phyloP scores from a whole-genome alignment of 768 basidiomycete species.

The Agaricus subrufescens region DNA sequence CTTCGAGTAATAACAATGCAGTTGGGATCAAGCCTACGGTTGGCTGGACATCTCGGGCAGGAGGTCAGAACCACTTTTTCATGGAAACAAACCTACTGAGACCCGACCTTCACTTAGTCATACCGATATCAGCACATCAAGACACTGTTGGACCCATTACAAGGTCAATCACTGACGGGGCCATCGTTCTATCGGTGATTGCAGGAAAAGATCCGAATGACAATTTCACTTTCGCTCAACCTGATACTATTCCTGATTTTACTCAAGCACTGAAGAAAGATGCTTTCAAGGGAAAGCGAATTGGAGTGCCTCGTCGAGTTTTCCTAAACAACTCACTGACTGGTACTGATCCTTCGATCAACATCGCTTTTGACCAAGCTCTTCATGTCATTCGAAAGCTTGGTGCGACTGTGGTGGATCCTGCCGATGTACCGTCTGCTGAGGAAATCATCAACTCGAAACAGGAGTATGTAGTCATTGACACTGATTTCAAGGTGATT shows the following conservation, averaged over 20 bases:
- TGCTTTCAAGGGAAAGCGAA: constrained; percentile 45
- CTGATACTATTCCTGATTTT: constrained; percentile 48
- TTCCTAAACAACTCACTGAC: constrained; percentile 29
- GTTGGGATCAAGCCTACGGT: constrained; percentile 60
- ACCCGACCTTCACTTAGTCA: constrained; percentile 48
- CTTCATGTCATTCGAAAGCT: constrained; percentile 30
- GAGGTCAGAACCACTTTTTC: constrained; percentile 29
- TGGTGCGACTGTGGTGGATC: constrained; percentile 54
- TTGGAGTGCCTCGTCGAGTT: constrained; percentile 46
- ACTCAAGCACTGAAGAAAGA: constrained; percentile 44
- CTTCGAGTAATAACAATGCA: constrained; percentile 46
- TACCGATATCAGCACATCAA: constrained; percentile 53
- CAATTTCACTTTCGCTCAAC: constrained; percentile 50
- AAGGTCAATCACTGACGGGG: constrained; percentile 49
- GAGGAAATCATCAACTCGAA: constrained; percentile 42
- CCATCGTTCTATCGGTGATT: constrained; percentile 49
- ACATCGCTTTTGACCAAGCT: constrained; percentile 34
- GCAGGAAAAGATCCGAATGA: constrained; percentile 53
- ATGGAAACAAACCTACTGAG: constrained; percentile 48
- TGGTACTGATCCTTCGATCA: constrained; percentile 29
- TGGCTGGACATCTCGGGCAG: constrained; percentile 54
- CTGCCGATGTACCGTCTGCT: constrained; percentile 54
- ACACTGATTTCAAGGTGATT: constrained; percentile 54
- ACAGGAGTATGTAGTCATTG: constrained; percentile 51
- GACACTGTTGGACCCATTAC: constrained; percentile 57